These are phyloP conservation scores for Cladosporium oxysporum DNA, from an alignment of 2,329 filamentous ascomycete species.

Conservation along the genomic window DNA sequence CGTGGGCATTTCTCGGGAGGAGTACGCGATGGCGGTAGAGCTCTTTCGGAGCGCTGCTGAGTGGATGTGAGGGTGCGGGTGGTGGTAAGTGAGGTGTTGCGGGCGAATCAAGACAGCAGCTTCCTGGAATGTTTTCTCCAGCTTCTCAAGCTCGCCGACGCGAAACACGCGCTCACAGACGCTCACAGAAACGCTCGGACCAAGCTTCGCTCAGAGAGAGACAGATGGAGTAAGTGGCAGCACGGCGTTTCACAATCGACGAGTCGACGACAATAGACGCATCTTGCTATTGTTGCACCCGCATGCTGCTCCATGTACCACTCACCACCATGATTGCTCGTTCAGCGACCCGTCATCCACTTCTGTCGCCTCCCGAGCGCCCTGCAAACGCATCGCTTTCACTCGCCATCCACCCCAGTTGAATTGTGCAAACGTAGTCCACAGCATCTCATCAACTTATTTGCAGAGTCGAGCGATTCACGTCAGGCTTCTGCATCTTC, in stretches of 20 bases:
- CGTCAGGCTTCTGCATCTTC: neutral
- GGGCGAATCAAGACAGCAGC: neutral
- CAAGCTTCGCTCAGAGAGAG: neutral
- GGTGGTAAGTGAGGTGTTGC: neutral
- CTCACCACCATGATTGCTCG: neutral
- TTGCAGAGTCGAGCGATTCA: neutral
- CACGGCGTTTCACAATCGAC: conserved; percentile 5
- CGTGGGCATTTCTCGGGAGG: conserved; percentile 6
- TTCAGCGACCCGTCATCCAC: neutral
- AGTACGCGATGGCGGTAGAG: neutral
- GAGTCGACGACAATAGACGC: neutral
- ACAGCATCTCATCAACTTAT: neutral
- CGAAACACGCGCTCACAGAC: conserved; percentile 4
- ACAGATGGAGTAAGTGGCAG: neutral
- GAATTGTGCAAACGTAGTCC: neutral
- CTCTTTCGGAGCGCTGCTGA: neutral
- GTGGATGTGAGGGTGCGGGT: neutral
- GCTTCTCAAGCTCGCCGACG: neutral
- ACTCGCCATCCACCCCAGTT: neutral
- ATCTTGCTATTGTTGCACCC: conserved; percentile 2
- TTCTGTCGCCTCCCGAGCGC: neutral
- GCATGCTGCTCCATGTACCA: neutral
- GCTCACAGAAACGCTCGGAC: neutral
- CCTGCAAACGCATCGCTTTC: neutral
- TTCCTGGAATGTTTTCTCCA: conserved; percentile 7